Evolutionary conservation across 208 protist genomes (phyloP).

Genomic region (Wallacemonas sp.): DNA sequence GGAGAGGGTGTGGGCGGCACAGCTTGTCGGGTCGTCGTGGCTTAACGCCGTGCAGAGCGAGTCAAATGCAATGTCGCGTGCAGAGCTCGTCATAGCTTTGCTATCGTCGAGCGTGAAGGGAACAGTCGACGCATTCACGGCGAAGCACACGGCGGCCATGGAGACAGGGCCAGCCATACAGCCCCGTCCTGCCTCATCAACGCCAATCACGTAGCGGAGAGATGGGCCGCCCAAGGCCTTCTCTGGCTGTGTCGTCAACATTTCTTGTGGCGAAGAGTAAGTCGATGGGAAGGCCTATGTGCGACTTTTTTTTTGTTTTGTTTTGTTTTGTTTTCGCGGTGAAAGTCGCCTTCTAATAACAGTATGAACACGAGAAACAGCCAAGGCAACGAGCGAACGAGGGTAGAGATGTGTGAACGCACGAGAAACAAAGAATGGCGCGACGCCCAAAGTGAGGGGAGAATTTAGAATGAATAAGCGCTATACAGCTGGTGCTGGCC

Average conservation of each 20-base stretch:
- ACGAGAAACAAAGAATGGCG: too few species aligned
- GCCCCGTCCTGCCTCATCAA: conserved; percentile 61
- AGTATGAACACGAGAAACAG: too few species aligned
- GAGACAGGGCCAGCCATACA: conserved; percentile 59
- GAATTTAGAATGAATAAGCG: too few species aligned
- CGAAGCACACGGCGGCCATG: conserved; percentile 39
- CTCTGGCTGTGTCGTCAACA: conserved; percentile 2
- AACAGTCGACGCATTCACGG: conserved; percentile 14
- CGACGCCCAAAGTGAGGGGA: too few species aligned
- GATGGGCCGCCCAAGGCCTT: background rate
- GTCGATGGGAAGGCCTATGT: background rate
- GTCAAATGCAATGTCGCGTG: conserved; percentile 19
- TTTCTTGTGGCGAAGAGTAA: background rate
- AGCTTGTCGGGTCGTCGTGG: background rate
- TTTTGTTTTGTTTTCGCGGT: too few species aligned
- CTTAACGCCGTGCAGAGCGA: conserved; percentile 24
- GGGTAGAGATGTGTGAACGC: too few species aligned
- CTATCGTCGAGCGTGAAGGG: conserved; percentile 38
- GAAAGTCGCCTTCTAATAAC: too few species aligned
- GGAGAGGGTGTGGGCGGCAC: background rate
- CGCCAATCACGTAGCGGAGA: conserved; percentile 42
- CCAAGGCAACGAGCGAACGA: too few species aligned
- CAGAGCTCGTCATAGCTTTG: conserved; percentile 28
- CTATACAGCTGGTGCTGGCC: too few species aligned
- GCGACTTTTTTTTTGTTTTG: too few species aligned